A percentile compares a stretch with the other conserved stretches of the same genome.
Evolutionary conservation across 257 asterid species (phyloP).

Genomic region (Salvia rosmarinus): DNA sequence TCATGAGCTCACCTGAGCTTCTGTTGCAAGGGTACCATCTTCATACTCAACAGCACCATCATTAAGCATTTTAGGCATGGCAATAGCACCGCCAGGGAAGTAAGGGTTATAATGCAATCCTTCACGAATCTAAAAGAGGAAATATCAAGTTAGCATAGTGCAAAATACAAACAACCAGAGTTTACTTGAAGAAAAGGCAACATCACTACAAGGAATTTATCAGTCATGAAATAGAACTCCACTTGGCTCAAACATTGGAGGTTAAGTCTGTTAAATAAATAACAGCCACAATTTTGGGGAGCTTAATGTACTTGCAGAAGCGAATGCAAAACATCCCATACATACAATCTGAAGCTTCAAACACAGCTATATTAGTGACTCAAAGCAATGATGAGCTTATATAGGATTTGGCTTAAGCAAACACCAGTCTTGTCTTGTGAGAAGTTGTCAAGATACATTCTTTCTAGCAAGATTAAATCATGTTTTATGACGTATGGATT

Average conservation of each 20-base stretch:
- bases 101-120: constrained; percentile 81
- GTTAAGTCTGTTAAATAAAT: neutral
- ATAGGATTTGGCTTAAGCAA: neutral
- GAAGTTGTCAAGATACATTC: neutral
- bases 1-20: constrained; percentile 59
- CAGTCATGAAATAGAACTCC: neutral
- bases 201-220: constrained; percentile 2
- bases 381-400: neutral
- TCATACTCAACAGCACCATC: constrained; percentile 86
- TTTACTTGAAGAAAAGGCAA: constrained; percentile 1
- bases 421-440: constrained; percentile 4
- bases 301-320: neutral
- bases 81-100: constrained; percentile 90
- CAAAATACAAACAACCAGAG: neutral
- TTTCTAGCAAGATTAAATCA: neutral
- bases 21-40: constrained; percentile 84
- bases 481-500: constrained; percentile 5
- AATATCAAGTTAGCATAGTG: constrained; percentile 23
- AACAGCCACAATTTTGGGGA: constrained; percentile 1
- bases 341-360: constrained; percentile 8
- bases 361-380: neutral
- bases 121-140: constrained; percentile 63
- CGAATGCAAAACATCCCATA: neutral
- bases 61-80: constrained; percentile 86
- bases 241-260: neutral